Percentiles rank a stretch among this genome's conserved stretches.
These are phyloP conservation scores for Dactylellina cionopaga DNA, from an alignment of 2,329 filamentous ascomycete species.

Conservation along the genomic window DNA sequence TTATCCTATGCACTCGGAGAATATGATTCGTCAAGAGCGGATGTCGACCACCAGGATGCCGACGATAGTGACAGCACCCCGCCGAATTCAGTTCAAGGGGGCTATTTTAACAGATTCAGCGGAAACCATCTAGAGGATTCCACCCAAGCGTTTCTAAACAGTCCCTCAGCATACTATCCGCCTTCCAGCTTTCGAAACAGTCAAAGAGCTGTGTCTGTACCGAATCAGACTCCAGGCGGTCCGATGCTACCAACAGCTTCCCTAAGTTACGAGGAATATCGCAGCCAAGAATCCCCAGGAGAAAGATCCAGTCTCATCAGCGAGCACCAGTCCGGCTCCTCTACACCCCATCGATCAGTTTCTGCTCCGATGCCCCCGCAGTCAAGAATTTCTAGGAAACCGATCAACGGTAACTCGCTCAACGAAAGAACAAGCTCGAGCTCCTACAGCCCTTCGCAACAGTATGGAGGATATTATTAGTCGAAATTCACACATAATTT, in stretches of 20 bases:
- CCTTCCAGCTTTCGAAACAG: slow-evolving; percentile 40
- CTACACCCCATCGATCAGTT: slow-evolving; percentile 39
- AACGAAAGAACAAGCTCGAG: slow-evolving; percentile 6
- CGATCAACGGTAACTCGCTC: slow-evolving; percentile 20
- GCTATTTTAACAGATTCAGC: slow-evolving; percentile 48
- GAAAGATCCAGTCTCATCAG: slow-evolving; percentile 31
- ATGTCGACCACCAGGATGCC: not conserved
- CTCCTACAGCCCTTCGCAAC: not conserved
- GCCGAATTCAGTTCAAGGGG: slow-evolving; percentile 10
- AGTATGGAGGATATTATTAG: not conserved
- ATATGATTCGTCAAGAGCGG: slow-evolving; percentile 39
- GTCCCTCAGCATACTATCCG: slow-evolving; percentile 27
- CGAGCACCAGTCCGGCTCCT: not conserved
- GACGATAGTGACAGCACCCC: slow-evolving; percentile 8
- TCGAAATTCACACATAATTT: not conserved
- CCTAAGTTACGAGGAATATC: slow-evolving; percentile 48
- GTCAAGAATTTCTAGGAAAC: slow-evolving; percentile 36
- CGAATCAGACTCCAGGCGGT: slow-evolving; percentile 18
- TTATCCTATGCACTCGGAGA: slow-evolving; percentile 48
- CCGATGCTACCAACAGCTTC: slow-evolving; percentile 35
- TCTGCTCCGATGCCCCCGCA: slow-evolving; percentile 32
- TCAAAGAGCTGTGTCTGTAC: slow-evolving; percentile 33
- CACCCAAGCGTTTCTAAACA: slow-evolving; percentile 30
- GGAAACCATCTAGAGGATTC: slow-evolving; percentile 48
- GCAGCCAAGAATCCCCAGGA: slow-evolving; percentile 18